Conservation (phyloP, 345 rosid genomes). For the Gossypium raimondii region DNA sequence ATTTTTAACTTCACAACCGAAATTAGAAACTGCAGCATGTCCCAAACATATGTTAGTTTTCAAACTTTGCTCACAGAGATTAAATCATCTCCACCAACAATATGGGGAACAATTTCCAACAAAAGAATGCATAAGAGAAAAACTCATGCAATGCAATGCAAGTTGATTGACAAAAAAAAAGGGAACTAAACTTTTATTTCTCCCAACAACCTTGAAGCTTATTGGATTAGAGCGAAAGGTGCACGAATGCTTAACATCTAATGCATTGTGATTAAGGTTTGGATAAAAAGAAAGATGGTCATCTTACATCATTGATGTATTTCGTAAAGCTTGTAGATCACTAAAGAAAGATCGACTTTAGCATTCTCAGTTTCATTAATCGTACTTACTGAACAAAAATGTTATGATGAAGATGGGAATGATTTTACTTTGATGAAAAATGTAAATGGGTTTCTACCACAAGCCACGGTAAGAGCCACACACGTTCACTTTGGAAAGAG, state of each 20-base stretch:
- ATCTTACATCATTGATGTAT: slow-evolving; percentile 15
- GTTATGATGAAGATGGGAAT: slow-evolving; percentile 24
- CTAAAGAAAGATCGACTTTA: not conserved
- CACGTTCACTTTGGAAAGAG: slow-evolving; percentile 20
- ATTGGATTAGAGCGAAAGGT: not conserved
- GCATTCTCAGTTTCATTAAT: not conserved
- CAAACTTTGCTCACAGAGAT: too few species aligned
- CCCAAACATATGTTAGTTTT: too few species aligned
- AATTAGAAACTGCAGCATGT: too few species aligned
- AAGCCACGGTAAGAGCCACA: slow-evolving; percentile 18
- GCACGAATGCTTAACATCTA: slow-evolving; percentile 24
- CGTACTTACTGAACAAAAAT: slow-evolving; percentile 15
- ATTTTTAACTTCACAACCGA: too few species aligned
- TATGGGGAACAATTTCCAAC: not conserved
- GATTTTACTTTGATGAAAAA: slow-evolving; percentile 10
- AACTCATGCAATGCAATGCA: not conserved
- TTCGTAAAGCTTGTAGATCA: not conserved
- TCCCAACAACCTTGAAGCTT: not conserved
- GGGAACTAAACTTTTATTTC: not conserved
- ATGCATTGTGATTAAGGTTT: slow-evolving; percentile 20
- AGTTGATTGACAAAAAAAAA: not conserved
- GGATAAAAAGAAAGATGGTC: slow-evolving; percentile 10
- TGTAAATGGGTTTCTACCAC: not conserved
- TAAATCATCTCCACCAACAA: too few species aligned
- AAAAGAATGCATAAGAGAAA: not conserved